A percentile compares a stretch with the other conserved stretches of the same genome.
Evolutionary conservation across 2,329 filamentous ascomycete species (phyloP).

Genomic region (Colletotrichum paranaense): DNA sequence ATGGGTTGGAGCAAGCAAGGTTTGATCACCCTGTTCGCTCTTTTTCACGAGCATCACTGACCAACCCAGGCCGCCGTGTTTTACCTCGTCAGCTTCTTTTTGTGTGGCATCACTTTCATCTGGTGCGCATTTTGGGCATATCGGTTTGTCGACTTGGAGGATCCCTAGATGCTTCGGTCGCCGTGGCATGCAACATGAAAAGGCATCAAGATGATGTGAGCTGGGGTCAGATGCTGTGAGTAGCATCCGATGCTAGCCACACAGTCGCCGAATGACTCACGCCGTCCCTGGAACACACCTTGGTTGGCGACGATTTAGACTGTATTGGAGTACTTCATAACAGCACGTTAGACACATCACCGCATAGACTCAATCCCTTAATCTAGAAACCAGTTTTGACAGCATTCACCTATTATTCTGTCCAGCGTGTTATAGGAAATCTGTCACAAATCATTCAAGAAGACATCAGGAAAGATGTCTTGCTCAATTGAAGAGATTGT

Average conservation of each 20-base stretch:
- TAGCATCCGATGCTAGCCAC: not conserved
- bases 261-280: conserved; percentile 30
- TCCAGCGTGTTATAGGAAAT: too few species aligned
- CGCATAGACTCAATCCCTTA: not conserved
- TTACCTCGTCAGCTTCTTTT: conserved; percentile 37
- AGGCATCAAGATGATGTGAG: not conserved
- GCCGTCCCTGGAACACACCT: not conserved
- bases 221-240: not conserved
- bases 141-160: conserved; percentile 38
- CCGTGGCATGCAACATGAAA: not conserved
- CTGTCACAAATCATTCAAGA: not conserved
- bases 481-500: conserved; percentile 41
- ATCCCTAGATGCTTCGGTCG: conserved; percentile 8
- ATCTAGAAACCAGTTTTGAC: not conserved
- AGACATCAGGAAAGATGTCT: not conserved
- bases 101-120: conserved; percentile 35
- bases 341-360: not conserved
- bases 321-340: not conserved
- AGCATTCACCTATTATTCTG: too few species aligned
- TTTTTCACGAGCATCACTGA: not conserved
- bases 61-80: conserved; percentile 35
- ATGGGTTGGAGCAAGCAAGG: conserved; percentile 36
- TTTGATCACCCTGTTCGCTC: not conserved
- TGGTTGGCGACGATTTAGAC: not conserved
- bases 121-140: conserved; percentile 45